Evolutionary conservation across 768 basidiomycete species (phyloP).

Genomic region (Paxillus ammoniavirescens): DNA sequence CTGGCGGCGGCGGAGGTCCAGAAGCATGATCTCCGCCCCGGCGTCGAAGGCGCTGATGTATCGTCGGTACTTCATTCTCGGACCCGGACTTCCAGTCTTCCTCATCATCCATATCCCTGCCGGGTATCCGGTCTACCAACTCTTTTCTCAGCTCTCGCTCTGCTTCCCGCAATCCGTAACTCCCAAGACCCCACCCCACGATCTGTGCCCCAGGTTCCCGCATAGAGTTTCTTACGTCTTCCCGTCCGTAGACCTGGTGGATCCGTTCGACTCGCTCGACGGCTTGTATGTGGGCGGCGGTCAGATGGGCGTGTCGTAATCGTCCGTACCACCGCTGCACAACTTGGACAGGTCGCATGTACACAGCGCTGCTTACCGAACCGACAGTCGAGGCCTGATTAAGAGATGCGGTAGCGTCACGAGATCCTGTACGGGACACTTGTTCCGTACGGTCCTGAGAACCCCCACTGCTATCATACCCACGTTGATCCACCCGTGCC

Average conservation of each 20-base stretch:
- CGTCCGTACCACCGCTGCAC: constrained; percentile 56
- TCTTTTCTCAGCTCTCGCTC: constrained; percentile 31
- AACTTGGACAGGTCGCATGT: constrained; percentile 22
- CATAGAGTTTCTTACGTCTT: constrained; percentile 21
- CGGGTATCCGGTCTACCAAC: background rate
- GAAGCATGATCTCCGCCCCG: constrained; percentile 4
- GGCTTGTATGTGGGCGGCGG: constrained; percentile 70
- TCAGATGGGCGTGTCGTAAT: constrained; percentile 67
- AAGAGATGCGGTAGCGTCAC: constrained; percentile 7
- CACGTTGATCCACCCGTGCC: background rate
- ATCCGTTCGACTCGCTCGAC: constrained; percentile 65
- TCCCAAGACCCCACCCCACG: constrained; percentile 73
- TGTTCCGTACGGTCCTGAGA: background rate
- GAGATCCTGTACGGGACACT: constrained; percentile 3
- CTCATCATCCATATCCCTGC: constrained; percentile 20
- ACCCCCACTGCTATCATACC: background rate
- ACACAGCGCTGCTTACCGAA: background rate
- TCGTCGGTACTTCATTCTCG: background rate
- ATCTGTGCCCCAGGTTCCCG: constrained; percentile 28
- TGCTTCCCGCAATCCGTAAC: constrained; percentile 49
- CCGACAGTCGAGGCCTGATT: background rate
- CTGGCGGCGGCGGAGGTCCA: background rate
- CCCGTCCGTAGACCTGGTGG: constrained; percentile 52
- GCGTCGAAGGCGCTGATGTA: constrained; percentile 3
- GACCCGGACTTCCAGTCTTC: constrained; percentile 22